Conservation (phyloP, 208 protist genomes). For the Acanthamoeba castellanii region DNA sequence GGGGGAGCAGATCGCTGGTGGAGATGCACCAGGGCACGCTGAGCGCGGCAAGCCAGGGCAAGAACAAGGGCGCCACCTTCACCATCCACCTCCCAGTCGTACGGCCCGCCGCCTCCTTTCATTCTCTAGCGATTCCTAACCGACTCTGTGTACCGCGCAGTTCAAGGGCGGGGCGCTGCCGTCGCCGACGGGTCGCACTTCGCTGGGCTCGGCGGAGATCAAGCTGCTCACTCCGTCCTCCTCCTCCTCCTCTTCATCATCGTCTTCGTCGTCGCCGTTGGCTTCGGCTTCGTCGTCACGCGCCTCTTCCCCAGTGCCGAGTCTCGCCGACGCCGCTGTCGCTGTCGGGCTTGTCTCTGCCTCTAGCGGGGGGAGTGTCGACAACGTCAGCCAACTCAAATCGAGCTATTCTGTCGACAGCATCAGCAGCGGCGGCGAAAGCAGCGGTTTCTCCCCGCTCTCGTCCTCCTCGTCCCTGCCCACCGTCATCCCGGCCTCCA, state of each 20-base stretch:
- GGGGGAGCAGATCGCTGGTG: slow-evolving; percentile 6
- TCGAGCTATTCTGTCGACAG: no score
- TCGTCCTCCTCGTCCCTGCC: neutral
- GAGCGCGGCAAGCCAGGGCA: neutral
- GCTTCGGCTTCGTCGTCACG: no score
- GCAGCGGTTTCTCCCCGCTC: neutral
- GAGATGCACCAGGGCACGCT: slow-evolving; percentile 48
- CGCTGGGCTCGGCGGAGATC: neutral
- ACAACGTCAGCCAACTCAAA: no score
- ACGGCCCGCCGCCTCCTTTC: neutral
- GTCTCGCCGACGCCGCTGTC: no score
- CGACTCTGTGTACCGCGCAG: no score
- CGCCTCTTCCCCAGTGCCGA: no score
- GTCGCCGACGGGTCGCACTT: neutral
- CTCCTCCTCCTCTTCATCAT: neutral
- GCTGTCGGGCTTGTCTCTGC: no score
- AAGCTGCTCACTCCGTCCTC: slow-evolving; percentile 1
- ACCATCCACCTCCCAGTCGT: neutral
- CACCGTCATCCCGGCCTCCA: neutral
- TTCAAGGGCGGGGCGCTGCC: neutral
- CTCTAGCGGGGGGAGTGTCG: no score
- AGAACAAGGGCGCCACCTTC: slow-evolving; percentile 41
- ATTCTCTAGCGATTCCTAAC: neutral
- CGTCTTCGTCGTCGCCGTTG: neutral
- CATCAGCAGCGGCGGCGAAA: neutral